Evolutionary conservation across 305 asterid species (phyloP).

Genomic region (Plantago coronopus): DNA sequence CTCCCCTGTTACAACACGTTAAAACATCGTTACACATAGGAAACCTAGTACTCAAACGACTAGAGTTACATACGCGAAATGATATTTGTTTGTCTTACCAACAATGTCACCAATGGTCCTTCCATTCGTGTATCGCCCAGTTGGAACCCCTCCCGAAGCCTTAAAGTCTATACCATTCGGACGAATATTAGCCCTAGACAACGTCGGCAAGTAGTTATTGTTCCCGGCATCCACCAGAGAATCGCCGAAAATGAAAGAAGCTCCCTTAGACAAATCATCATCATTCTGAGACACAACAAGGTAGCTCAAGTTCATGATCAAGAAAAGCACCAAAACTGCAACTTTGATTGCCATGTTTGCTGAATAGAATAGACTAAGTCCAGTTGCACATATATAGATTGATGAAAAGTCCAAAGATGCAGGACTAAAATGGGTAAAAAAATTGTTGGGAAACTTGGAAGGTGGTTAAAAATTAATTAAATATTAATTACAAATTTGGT

Average conservation of each 20-base stretch:
- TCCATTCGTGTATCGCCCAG: constrained; percentile 82
- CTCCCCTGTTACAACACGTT: constrained; percentile 5
- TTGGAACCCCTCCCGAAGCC: constrained; percentile 76
- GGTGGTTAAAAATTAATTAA: constrained; percentile 5
- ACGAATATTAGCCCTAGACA: constrained; percentile 65
- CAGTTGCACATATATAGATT: constrained; percentile 19
- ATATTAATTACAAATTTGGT: constrained; percentile 25
- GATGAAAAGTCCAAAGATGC: constrained; percentile 2
- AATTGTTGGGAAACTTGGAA: constrained; percentile 34
- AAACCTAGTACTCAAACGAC: neutral
- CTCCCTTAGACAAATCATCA: constrained; percentile 52
- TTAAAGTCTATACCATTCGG: constrained; percentile 86
- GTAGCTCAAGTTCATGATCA: constrained; percentile 24
- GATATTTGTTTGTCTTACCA: constrained; percentile 35
- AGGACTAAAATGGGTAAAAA: neutral
- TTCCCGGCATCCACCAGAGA: constrained; percentile 93
- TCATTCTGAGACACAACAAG: constrained; percentile 34
- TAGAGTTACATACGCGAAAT: neutral
- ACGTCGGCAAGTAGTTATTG: constrained; percentile 62
- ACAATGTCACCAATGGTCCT: constrained; percentile 85
- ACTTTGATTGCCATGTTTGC: constrained; percentile 37
- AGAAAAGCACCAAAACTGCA: constrained; percentile 25
- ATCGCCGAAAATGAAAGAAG: constrained; percentile 84
- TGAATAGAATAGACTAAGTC: constrained; percentile 15
- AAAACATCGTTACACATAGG: neutral